These are phyloP conservation scores for Saururus chinensis DNA, from an alignment of 164 flowering plant genomes.

Conservation along the genomic window DNA sequence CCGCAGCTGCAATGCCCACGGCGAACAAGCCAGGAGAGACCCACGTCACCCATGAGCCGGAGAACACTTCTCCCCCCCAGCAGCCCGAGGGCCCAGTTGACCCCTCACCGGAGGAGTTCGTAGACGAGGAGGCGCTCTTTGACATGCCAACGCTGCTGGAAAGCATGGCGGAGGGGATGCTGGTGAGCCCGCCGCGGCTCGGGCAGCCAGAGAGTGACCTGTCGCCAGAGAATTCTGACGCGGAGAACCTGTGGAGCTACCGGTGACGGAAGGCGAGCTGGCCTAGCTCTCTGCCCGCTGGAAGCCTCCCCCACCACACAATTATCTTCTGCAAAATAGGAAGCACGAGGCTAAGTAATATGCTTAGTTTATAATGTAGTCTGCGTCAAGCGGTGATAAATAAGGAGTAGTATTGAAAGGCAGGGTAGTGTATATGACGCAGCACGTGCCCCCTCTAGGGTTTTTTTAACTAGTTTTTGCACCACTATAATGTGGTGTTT, in stretches of 20 bases:
- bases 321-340: too few relatives aligned
- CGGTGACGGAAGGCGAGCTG: neutral
- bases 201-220: constrained; percentile 15
- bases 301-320: too few relatives aligned
- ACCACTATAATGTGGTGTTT: too few relatives aligned
- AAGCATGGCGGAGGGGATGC: constrained; percentile 60
- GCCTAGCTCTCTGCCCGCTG: too few relatives aligned
- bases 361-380: too few relatives aligned
- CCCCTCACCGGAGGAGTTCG: constrained; percentile 20
- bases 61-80: neutral
- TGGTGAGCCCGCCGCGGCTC: constrained; percentile 44
- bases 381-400: too few relatives aligned
- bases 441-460: too few relatives aligned
- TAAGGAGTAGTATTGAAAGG: too few relatives aligned
- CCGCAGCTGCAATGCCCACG: constrained; percentile 27
- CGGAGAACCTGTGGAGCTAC: constrained; percentile 1
- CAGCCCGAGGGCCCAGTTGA: too few relatives aligned
- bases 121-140: constrained; percentile 41
- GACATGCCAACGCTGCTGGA: constrained; percentile 42
- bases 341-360: too few relatives aligned
- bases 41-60: neutral
- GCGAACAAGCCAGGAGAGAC: neutral
- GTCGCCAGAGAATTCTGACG: constrained; percentile 24
- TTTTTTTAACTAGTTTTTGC: too few relatives aligned
- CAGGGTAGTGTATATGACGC: too few relatives aligned